A percentile compares a stretch with the other conserved stretches of the same genome.
These are phyloP conservation scores for Iris pallida DNA, from an alignment of 116 monocot species.

Conservation along the genomic window DNA sequence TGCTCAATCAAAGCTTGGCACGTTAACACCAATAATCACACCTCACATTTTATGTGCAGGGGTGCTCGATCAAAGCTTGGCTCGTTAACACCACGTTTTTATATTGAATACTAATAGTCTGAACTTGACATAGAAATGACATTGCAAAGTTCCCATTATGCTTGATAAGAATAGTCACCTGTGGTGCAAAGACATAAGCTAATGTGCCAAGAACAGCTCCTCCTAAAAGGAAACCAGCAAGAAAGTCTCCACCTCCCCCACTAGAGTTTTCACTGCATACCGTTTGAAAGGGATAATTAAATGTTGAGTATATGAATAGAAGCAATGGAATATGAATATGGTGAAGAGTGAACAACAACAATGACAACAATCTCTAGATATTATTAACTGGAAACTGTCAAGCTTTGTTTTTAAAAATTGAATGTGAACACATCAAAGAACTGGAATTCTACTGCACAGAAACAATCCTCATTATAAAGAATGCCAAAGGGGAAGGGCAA, in stretches of 20 bases:
- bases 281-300: background rate
- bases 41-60: background rate
- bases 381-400: background rate
- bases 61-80: background rate
- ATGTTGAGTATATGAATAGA: background rate
- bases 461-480: no score
- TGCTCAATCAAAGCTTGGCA: no score
- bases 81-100: background rate
- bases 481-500: no score
- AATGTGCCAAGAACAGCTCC: conserved; percentile 72
- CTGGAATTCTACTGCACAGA: background rate
- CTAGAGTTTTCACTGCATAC: conserved; percentile 44
- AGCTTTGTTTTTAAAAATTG: background rate
- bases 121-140: background rate
- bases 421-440: background rate
- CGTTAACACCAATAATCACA: no score
- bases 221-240: conserved; percentile 71
- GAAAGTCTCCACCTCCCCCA: conserved; percentile 58
- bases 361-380: background rate
- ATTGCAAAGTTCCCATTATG: background rate
- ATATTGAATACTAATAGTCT: background rate
- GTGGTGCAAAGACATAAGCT: conserved; percentile 76
- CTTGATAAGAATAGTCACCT: conserved; percentile 30
- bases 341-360: background rate
- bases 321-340: background rate